Evolutionary conservation across 805 yeast genomes (phyloP).

Genomic region (Metschnikowia noctiluminum): DNA sequence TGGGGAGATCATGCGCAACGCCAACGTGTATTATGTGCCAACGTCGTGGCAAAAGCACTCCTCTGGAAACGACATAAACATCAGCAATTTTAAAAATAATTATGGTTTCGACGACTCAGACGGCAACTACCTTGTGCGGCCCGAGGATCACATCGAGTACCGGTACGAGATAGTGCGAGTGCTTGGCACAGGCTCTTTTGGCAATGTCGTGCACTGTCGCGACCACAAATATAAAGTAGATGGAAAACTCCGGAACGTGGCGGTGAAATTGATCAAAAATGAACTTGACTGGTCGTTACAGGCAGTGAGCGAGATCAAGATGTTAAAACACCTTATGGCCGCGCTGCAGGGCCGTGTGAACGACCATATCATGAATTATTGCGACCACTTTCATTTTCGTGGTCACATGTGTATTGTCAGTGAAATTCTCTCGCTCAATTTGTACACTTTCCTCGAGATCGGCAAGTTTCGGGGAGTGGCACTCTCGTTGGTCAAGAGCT

Average conservation of each 20-base stretch:
- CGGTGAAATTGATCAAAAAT: conserved; percentile 73
- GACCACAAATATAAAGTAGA: conserved; percentile 53
- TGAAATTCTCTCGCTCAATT: conserved; percentile 64
- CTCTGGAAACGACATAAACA: conserved; percentile 25
- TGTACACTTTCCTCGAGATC: conserved; percentile 57
- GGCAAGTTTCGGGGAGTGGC: conserved; percentile 49
- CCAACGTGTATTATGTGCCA: conserved; percentile 52
- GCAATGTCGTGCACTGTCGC: conserved; percentile 64
- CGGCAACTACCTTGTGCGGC: conserved; percentile 55
- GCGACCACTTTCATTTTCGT: conserved; percentile 72
- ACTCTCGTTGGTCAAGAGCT: conserved; percentile 35
- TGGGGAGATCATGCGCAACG: conserved; percentile 53
- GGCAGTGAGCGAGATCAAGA: conserved; percentile 72
- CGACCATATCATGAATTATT: conserved; percentile 47
- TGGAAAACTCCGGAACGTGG: conserved; percentile 45
- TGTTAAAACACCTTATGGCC: conserved; percentile 47
- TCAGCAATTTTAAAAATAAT: conserved; percentile 42
- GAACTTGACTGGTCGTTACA: conserved; percentile 72
- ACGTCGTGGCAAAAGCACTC: conserved; percentile 1
- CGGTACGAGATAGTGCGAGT: conserved; percentile 58
- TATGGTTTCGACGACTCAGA: conserved; percentile 71
- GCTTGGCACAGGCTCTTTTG: conserved; percentile 81
- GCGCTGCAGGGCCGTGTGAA: conserved; percentile 15
- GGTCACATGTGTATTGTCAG: conserved; percentile 81
- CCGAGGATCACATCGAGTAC: conserved; percentile 72